Evolutionary conservation across 2,329 filamentous ascomycete genomes (phyloP).

Genomic region (Fusarium domesticum): DNA sequence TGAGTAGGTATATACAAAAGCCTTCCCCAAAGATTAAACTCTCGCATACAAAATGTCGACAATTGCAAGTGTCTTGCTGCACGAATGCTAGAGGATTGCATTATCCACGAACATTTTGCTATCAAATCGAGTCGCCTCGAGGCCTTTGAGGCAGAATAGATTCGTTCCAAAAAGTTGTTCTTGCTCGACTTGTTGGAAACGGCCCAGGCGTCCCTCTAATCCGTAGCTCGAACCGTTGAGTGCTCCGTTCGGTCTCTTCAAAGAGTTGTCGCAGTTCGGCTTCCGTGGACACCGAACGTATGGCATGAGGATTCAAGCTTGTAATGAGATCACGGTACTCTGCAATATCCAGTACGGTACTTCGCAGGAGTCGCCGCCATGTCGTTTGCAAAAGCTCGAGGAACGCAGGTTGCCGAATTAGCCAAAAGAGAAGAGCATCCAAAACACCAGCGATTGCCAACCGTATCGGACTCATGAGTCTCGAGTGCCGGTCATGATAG

Average conservation of each 20-base stretch:
- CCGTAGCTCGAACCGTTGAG: not conserved
- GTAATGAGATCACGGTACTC: constrained; percentile 24
- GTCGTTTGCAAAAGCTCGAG: constrained; percentile 23
- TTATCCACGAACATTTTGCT: no score
- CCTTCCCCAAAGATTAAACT: not conserved
- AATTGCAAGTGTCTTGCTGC: no score
- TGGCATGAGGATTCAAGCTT: constrained; percentile 6
- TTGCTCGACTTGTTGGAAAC: not conserved
- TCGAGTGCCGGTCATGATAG: constrained; percentile 19
- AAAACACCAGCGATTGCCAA: constrained; percentile 33
- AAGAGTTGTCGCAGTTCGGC: constrained; percentile 22
- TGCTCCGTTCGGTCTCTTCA: constrained; percentile 3
- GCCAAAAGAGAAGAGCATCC: constrained; percentile 28
- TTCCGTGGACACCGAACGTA: constrained; percentile 18
- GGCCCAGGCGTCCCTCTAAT: not conserved
- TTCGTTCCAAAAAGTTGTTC: not conserved
- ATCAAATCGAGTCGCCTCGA: no score
- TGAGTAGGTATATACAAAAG: constrained; percentile 13
- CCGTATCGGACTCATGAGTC: constrained; percentile 33
- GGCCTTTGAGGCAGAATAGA: no score
- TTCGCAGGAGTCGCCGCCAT: constrained; percentile 27
- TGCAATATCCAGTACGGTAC: constrained; percentile 28
- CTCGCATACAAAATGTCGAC: no score
- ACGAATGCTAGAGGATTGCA: no score
- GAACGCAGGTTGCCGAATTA: constrained; percentile 26